Evolutionary conservation across 768 basidiomycete species (phyloP).

Genomic region (Lentinula aciculospora): DNA sequence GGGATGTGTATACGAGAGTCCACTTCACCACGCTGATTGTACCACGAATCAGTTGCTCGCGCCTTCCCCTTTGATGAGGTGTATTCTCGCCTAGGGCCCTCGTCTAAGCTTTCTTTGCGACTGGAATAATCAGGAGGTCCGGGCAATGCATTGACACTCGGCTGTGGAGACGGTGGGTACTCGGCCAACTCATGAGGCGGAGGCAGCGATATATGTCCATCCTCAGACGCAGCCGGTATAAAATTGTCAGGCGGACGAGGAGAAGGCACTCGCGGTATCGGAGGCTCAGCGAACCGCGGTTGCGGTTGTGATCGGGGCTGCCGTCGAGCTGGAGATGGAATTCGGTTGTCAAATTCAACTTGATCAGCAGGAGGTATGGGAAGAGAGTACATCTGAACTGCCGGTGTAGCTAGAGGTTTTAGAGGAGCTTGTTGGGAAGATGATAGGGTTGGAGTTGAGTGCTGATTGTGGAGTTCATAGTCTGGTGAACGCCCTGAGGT

Average conservation of each 20-base stretch:
- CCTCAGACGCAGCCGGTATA: slow-evolving; percentile 2
- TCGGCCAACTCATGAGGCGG: slow-evolving; percentile 6
- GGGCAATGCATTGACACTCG: neutral
- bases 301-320: neutral
- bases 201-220: slow-evolving; percentile 3
- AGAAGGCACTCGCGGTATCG: slow-evolving; percentile 1
- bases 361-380: slow-evolving; percentile 2
- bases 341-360: slow-evolving; percentile 1
- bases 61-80: neutral
- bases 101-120: neutral
- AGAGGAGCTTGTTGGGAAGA: neutral
- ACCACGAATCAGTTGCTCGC: slow-evolving; percentile 1
- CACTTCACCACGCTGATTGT: neutral
- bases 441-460: neutral
- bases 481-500: neutral
- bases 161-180: slow-evolving; percentile 1
- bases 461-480: neutral
- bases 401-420: slow-evolving; percentile 1
- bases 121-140: neutral
- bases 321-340: neutral
- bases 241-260: slow-evolving; percentile 7
- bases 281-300: neutral
- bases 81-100: neutral
- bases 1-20: neutral
- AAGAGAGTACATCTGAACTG: slow-evolving; percentile 3